These are phyloP conservation scores for Plasmodium relictum DNA, from an alignment of 169 alveolate species.

Conservation along the genomic window DNA sequence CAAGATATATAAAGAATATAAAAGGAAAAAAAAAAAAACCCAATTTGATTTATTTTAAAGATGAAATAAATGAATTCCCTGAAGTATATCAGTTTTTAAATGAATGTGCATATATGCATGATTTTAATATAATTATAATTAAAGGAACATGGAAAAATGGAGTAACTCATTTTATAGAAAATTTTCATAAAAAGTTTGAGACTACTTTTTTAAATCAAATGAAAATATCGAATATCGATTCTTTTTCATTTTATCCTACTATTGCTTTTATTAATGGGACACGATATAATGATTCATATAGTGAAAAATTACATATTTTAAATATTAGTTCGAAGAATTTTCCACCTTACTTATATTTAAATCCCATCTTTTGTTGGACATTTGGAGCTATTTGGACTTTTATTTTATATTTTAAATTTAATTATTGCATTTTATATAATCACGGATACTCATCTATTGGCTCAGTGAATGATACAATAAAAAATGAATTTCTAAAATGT, in stretches of 20 bases:
- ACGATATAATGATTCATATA: conserved; percentile 52
- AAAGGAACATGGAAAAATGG: conserved; percentile 71
- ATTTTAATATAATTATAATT: conserved; percentile 49
- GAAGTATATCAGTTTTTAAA: conserved; percentile 66
- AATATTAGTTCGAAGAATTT: conserved; percentile 75
- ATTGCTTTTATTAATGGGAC: conserved; percentile 73
- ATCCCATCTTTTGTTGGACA: conserved; percentile 84
- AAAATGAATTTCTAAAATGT: conserved; percentile 78
- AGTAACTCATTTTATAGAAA: conserved; percentile 48
- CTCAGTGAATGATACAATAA: conserved; percentile 78
- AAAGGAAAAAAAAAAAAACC: conserved; percentile 62
- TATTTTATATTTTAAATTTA: conserved; percentile 79
- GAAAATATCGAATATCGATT: conserved; percentile 4
- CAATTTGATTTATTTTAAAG: conserved; percentile 58
- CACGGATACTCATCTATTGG: conserved; percentile 87
- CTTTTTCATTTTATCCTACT: conserved; percentile 15
- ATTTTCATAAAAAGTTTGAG: conserved; percentile 17
- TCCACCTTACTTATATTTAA: conserved; percentile 77
- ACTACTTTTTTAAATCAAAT: conserved; percentile 12
- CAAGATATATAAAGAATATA: conserved; percentile 28
- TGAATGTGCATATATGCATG: conserved; percentile 72
- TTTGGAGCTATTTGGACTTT: conserved; percentile 88
- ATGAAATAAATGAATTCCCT: conserved; percentile 62
- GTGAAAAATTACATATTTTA: conserved; percentile 55
- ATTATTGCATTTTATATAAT: conserved; percentile 84